Evolutionary conservation across 768 basidiomycete species (phyloP), one percentile per base, ranked within the genome.

Genomic region (Collybia nuda): DNA sequence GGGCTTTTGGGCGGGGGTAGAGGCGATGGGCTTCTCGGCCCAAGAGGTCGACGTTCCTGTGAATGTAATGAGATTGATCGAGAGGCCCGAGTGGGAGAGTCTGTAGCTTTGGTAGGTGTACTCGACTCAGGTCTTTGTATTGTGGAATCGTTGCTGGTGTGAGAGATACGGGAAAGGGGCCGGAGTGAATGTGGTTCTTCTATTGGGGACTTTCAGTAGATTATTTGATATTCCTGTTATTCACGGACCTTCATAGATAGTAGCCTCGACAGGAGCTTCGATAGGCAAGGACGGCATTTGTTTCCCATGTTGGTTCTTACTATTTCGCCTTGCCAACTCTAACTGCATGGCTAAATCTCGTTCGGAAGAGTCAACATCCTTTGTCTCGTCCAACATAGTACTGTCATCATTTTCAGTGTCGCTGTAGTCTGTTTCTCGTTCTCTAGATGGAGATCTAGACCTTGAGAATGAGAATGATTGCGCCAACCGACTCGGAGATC

Each of bases 321-420:
- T 92, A 63, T 97, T 97, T 56, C 81, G 80, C 52, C 90, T 75
- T 5, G 94, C 94, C 43, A 96, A 71, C 54, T 90, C 90, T 45
- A 97, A 69, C 42, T 87, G 85, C 71, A 81, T 75, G 18, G 85
- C 78, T 47, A 96, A 73, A 62, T 95, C 88, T 57, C 79, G 78
- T 60, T 93, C 90, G 14, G 86, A 89, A 44, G 80, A 73, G 54
- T 90, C 85, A 55, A 80, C 67, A 4, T 65, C 68, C 55, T 63
- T 73, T 55, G 63, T 60, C 47, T 67, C 63, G 9, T 67, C 65
- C 43, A 67, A 50, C 45, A 73, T 65, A 6, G 72, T 67, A 14
- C 68, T 67, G 18, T 77, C 65, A 37, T 73, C 75, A n/a, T 77
- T 78, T 21, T 79, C 81, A 22, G 61, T 62, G 48, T 81, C 74